phyloP scores from a whole-genome alignment of 2,329 filamentous ascomycete genomes.

The Plectosphaerella plurivora region DNA sequence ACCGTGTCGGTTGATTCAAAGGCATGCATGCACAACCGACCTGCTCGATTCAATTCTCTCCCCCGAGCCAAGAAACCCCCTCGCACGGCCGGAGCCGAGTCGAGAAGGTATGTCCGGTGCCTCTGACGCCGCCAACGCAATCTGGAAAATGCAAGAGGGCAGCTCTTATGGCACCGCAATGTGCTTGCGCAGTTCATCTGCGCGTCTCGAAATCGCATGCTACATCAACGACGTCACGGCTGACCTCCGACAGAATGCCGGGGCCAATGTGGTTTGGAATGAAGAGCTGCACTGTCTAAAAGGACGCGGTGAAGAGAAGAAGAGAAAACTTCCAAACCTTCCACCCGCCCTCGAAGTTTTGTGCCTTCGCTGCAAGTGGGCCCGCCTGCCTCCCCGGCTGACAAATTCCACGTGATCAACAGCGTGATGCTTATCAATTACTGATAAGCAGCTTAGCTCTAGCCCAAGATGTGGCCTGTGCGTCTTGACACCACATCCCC shows the following conservation, averaged over 20 bases:
- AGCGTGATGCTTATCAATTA: not conserved
- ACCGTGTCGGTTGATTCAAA: not conserved
- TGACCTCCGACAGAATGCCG: conserved; percentile 64
- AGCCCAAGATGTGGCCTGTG: not conserved
- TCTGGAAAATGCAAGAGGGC: conserved; percentile 51
- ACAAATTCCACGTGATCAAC: conserved; percentile 7
- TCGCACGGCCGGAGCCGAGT: not conserved
- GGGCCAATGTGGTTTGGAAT: conserved; percentile 47
- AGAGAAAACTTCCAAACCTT: conserved; percentile 16
- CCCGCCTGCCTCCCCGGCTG: not conserved
- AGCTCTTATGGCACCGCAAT: conserved; percentile 65
- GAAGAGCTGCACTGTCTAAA: conserved; percentile 83
- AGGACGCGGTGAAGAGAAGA: conserved; percentile 62
- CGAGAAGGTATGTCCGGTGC: conserved; percentile 57
- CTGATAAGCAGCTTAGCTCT: not conserved
- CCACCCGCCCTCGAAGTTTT: conserved; percentile 6
- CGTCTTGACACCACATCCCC: conserved; percentile 3
- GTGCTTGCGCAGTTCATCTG: conserved; percentile 29
- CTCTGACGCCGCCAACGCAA: conserved; percentile 78
- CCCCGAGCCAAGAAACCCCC: not conserved
- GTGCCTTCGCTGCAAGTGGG: not conserved
- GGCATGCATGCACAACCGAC: not conserved
- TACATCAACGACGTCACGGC: conserved; percentile 53
- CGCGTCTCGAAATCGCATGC: conserved; percentile 44
- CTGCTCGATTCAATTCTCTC: not conserved